Evolutionary conservation across 768 basidiomycete species (phyloP), one percentile per base, ranked within the genome.

Genomic region (Rhizopogon rudus): DNA sequence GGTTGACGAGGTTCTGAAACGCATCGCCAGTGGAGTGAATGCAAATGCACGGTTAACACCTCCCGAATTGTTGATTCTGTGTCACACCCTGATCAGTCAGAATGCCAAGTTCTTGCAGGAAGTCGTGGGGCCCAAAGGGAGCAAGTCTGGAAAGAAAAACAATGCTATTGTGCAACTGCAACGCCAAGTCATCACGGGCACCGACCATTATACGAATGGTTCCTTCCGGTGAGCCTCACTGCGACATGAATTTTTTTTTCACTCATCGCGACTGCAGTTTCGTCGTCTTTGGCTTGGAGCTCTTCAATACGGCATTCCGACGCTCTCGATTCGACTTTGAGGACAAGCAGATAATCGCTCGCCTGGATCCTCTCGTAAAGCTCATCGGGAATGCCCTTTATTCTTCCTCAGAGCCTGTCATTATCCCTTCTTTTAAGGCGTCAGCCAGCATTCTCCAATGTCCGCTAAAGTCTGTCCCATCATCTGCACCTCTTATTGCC

Each of bases 311-410:
- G 3, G 93, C 93, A 0, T 82, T 91, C 64, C 84, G 91, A 46
- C 83, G 93, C 6, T 88, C 84, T 54, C 87, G 86, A 17, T 94
- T 99, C 63, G 86, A 96, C 65, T 86, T 96, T 64, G 81, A 81
- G 25, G 86, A 97, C 61, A 58, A 77, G 8, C 74, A 81, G n/a
- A 77, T 90, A 51, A 77, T 94, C 55, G 75, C 86, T n/a, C 86
- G 93, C 31, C 75, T 99, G 22, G 92, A 94, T 56, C 81, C 93
- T 0, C 88, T 98, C 75, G 86, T 96, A 13, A 75, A 82, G 33
- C 82, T 87, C 13, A 87, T 98, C 54, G 96, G 96, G 31, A 94
- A 98, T 65, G 88, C 92, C 0, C 81, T 99, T 1, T 98, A 97
- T 68, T 89, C 95, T 2, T 84, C 79, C 33, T 85, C 84, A 48